Evolutionary conservation across 805 yeast genomes (phyloP), one percentile per base, ranked within the genome.

Genomic region (Kuraishia molischiana): DNA sequence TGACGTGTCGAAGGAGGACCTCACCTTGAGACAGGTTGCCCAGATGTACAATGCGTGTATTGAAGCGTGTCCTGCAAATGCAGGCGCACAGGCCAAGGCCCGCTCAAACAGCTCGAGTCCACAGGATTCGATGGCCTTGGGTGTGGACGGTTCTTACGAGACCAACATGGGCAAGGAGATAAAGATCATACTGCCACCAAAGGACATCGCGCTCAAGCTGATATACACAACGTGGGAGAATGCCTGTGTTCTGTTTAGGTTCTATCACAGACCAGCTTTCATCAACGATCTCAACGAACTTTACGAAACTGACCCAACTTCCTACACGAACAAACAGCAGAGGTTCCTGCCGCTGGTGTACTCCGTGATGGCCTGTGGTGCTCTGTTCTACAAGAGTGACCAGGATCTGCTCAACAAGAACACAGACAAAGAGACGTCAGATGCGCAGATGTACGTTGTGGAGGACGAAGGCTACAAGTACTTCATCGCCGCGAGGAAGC

Each of bases 341-440:
- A 72, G 76, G 46, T 81, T 85, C 44, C 59, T 85, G 37, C 95
- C 95, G 0, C 66, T 87, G 42, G 77, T 86, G 31, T 86, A 86
- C 58, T 75, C 92, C 1, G 83, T 85, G n/a, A 67, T 87, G 61
- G 95, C 95, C 0, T 85, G 86, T 44, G 96, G 96, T 13, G 84
- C 86, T 3, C 62, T 86, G 28, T 85, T 87, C 48, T 69, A 74
- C 28, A 77, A 77, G 50, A 66, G 69, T 43, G 68, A 66, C 39
- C 57, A 60, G 40, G 54, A 60, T 35, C 63, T 65, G 1, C 49
- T 53, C 44, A 56, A 49, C n/a, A 28, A 24, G 37, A 9, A 49
- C 46, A 13, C 14, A 19, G 24, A 19, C 11, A 49, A 51, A 19
- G 53, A 50, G 24, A 42, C 54, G 34, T 24, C 20, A 5, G 47